Percentiles rank a stretch among this genome's conserved stretches.
Evolutionary conservation across 768 basidiomycete genomes (phyloP).

Genomic region (Kondoa subrosea): DNA sequence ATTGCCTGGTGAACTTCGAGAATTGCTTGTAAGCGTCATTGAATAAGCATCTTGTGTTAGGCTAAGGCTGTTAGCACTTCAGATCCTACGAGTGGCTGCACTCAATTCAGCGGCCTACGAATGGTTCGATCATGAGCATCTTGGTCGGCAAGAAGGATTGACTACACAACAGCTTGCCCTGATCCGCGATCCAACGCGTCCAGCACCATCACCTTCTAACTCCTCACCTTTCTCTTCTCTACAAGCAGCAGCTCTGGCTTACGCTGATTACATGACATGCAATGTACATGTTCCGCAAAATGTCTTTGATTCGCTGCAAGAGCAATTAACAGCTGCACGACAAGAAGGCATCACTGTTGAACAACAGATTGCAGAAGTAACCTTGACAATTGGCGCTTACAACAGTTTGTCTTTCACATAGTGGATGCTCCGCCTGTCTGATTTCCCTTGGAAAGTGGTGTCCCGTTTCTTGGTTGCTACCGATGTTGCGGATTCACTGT

Average conservation of each 20-base stretch:
- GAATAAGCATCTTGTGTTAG: background rate
- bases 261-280: slow-evolving; percentile 47
- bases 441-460: slow-evolving; percentile 36
- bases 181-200: slow-evolving; percentile 40
- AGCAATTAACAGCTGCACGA: slow-evolving; percentile 29
- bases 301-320: slow-evolving; percentile 37
- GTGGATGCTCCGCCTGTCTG: background rate
- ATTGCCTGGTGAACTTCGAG: slow-evolving; percentile 30
- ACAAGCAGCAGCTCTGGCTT: slow-evolving; percentile 42
- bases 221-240: slow-evolving; percentile 37
- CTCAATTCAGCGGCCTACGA: slow-evolving; percentile 30
- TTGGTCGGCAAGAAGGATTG: slow-evolving; percentile 40
- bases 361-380: slow-evolving; percentile 41
- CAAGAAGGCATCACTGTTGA: slow-evolving; percentile 20
- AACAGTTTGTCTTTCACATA: slow-evolving; percentile 33
- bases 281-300: slow-evolving; percentile 37
- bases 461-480: slow-evolving; percentile 48
- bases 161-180: slow-evolving; percentile 42
- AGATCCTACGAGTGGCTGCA: slow-evolving; percentile 32
- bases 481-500: slow-evolving; percentile 44
- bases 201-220: slow-evolving; percentile 32
- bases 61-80: background rate
- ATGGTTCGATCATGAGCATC: slow-evolving; percentile 31
- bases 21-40: slow-evolving; percentile 27
- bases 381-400: slow-evolving; percentile 39